Conservation (phyloP, 1,139 yeast species). For the Debaryomyces subglobosus region DNA sequence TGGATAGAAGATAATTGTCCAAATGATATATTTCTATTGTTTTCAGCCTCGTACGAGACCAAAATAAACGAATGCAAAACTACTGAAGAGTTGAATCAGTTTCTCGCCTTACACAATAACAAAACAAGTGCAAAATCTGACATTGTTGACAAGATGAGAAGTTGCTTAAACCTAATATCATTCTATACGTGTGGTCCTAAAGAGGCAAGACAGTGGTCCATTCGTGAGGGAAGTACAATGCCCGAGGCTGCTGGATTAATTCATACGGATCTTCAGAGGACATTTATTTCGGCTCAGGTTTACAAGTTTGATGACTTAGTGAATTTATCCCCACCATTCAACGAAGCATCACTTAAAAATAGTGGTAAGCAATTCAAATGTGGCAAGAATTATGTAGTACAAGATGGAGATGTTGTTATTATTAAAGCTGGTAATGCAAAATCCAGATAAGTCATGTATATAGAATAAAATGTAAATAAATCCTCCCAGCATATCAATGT, state of each 20-base stretch:
- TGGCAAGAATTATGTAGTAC: conserved; percentile 73
- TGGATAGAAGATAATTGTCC: conserved; percentile 64
- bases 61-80: conserved; percentile 30
- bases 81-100: conserved; percentile 21
- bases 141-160: conserved; percentile 65
- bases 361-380: conserved; percentile 57
- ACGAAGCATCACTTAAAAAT: conserved; percentile 47
- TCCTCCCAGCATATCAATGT: not conserved
- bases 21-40: conserved; percentile 54
- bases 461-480: not conserved
- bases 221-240: conserved; percentile 75
- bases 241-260: conserved; percentile 95
- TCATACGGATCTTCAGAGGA: conserved; percentile 83
- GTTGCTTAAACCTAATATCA: conserved; percentile 70
- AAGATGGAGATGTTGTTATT: conserved; percentile 76
- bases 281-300: conserved; percentile 85
- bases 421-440: conserved; percentile 58
- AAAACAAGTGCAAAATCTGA: conserved; percentile 43
- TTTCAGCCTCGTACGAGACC: conserved; percentile 64
- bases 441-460: conserved; percentile 13
- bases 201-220: conserved; percentile 93
- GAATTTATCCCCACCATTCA: conserved; percentile 38
- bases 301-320: conserved; percentile 76
- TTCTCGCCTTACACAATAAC: conserved; percentile 14
- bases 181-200: conserved; percentile 90